Base-by-base conservation (phyloP, 192 early-diverging fungal genomes). In the Coemansia sp. region DNA sequence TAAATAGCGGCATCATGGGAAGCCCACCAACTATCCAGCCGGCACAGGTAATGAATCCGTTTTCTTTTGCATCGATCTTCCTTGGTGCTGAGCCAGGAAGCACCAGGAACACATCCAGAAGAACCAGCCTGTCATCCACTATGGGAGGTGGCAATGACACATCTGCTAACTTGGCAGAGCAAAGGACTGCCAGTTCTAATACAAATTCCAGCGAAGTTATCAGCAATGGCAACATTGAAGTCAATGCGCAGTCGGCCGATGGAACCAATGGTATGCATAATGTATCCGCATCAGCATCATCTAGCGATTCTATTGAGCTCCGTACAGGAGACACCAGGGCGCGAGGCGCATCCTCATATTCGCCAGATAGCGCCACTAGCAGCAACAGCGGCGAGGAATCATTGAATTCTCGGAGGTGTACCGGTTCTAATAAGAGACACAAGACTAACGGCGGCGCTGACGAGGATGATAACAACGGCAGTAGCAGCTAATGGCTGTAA, bases 1-100 rank as follows among this genome's bases (percentile, higher is more conserved):
- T 58, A 6, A 58, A 58, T 41, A 44, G 44, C 6, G 56, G 56
- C 11, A 8, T 15, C 8, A 13, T 58, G 38, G 56, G 37, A n/a
- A 40, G 56, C n/a, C 16, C 56, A 0, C 38, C 6, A 41, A 40
- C 32, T 32, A 32, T 40, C 9, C 64, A 53, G 10, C 61, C 64
- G 19, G 43, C 63, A 26, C 65, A 60, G 48, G 21, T 67, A 37
- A 69, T 37, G 48, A 74, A 74, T 50, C 73, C 73, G 37, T 75
- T 75, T 56, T 66, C 73, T 8, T 61, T 68, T 16, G 63, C 68
- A 5, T 65, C 68, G 6, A 41, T 75, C 19, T 69, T 75, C 39
- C 45, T 75, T 37, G 73, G 73, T 26, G 63, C 63, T 16, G 73
- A 75, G 52, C 40, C 73, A 45, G 73, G 63, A 9, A 75, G 63